A percentile compares a stretch with the other conserved stretches of the same genome.
phyloP scores from a whole-genome alignment of 164 flowering plant genomes.

The Sextonia rubra region DNA sequence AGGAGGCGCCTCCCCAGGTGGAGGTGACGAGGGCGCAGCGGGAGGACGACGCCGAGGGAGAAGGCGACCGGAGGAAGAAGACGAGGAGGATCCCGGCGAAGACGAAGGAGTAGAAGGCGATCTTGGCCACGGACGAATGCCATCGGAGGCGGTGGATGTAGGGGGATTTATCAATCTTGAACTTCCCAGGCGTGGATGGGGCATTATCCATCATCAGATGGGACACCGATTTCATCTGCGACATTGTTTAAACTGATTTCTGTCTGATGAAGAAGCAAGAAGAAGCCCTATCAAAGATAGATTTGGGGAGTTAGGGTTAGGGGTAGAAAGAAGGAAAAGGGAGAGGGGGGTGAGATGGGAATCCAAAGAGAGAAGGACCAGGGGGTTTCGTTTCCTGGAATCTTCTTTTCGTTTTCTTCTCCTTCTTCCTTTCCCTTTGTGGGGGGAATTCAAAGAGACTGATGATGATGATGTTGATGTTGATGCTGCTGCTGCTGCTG shows the following conservation, averaged over 20 bases:
- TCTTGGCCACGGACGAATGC: conserved; percentile 55
- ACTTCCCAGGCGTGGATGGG: conserved; percentile 91
- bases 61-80: conserved; percentile 55
- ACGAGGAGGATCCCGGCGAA: conserved; percentile 52
- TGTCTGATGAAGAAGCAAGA: too few species aligned
- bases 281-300: neutral
- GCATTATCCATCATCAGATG: conserved; percentile 60
- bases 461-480: too few species aligned
- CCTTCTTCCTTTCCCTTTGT: neutral
- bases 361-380: too few species aligned
- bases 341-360: conserved; percentile 1
- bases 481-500: too few species aligned
- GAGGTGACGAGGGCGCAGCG: conserved; percentile 29
- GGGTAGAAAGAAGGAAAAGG: conserved; percentile 12
- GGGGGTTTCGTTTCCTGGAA: neutral
- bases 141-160: conserved; percentile 39
- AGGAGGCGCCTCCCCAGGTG: conserved; percentile 55
- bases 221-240: conserved; percentile 44
- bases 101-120: conserved; percentile 61
- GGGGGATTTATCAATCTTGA: conserved; percentile 85
- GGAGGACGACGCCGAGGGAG: conserved; percentile 26
- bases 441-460: neutral
- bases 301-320: neutral
- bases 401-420: neutral
- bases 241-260: too few species aligned